A percentile compares a stretch with the other conserved stretches of the same genome.
Conservation (phyloP, 768 basidiomycete species). For the Leccinellum albellum region DNA sequence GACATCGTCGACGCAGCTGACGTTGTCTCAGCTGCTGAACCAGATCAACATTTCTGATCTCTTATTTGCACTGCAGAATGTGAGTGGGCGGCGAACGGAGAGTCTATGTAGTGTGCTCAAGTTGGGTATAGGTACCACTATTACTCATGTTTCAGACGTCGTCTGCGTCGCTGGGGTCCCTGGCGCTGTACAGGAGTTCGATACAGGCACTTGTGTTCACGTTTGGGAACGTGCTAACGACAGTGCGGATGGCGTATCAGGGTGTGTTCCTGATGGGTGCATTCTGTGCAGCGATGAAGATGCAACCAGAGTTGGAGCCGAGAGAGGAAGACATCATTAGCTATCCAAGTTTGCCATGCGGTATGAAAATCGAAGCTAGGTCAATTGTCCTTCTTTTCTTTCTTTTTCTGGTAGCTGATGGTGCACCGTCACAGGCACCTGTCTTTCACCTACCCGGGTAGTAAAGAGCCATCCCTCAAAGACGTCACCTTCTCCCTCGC, state of each 20-base stretch:
- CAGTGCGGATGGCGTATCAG: slow-evolving; percentile 74
- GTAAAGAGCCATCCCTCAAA: slow-evolving; percentile 59
- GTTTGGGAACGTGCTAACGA: slow-evolving; percentile 57
- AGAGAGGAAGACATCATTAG: slow-evolving; percentile 45
- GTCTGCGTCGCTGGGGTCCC: slow-evolving; percentile 72
- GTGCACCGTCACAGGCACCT: slow-evolving; percentile 41
- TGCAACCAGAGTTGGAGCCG: slow-evolving; percentile 68
- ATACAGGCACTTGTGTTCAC: slow-evolving; percentile 70
- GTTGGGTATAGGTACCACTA: slow-evolving; percentile 57
- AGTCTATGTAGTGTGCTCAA: neutral
- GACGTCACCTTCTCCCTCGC: slow-evolving; percentile 67
- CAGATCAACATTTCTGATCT: slow-evolving; percentile 64
- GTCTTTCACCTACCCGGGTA: slow-evolving; percentile 79
- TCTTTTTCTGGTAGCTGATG: slow-evolving; percentile 3
- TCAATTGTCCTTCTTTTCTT: neutral
- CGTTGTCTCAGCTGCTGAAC: slow-evolving; percentile 45
- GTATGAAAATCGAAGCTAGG: slow-evolving; percentile 72
- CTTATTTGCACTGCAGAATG: slow-evolving; percentile 65
- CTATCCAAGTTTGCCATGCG: slow-evolving; percentile 48
- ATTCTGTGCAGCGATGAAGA: slow-evolving; percentile 71
- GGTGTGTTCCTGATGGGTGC: slow-evolving; percentile 84
- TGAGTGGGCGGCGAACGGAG: slow-evolving; percentile 33
- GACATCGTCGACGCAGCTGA: slow-evolving; percentile 34
- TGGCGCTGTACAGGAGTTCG: slow-evolving; percentile 76
- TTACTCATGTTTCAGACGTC: slow-evolving; percentile 70